phyloP scores from a whole-genome alignment of 306 rosid genomes.

The peach (Prunus persica) region Prunus_persica_NCBIv2 NC_034016.1:14621001-14621500 shows the following conservation, averaged over 20 bases:
- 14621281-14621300: conserved; percentile 81
- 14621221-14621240: conserved; percentile 99
- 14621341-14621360: conserved; percentile 85
- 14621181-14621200: background rate
- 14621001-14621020: background rate
- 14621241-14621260: conserved; percentile 98
- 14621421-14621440: conserved; percentile 44
- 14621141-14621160: background rate
- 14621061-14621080: background rate
- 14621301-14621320: conserved; percentile 93
- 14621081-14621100: background rate
- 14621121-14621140: background rate
- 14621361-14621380: conserved; percentile 83
- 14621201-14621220: conserved; percentile 43
- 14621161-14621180: no score
- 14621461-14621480: background rate
- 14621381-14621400: conserved; percentile 62
- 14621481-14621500: background rate
- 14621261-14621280: conserved; percentile 82
- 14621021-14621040: background rate
- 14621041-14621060: background rate
- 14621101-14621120: background rate
- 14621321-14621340: conserved; percentile 79
- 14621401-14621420: conserved; percentile 80
- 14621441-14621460: background rate